Conservation (phyloP, 345 rosid species). For the Corchorus olitorius region DNA sequence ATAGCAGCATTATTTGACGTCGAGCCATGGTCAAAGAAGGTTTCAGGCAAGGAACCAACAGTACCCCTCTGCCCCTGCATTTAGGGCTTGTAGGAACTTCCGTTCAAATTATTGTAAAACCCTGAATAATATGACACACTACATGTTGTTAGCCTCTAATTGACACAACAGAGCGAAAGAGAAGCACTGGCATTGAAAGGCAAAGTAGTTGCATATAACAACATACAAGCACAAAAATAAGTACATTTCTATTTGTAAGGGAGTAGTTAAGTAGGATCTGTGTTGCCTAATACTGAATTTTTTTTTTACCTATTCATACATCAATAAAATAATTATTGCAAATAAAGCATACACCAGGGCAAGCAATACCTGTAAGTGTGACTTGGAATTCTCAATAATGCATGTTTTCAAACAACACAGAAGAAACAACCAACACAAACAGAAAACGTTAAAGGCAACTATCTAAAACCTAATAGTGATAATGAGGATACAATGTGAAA, state of each 20-base stretch:
- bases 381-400: background rate
- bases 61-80: conserved; percentile 91
- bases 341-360: background rate
- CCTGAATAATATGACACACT: conserved; percentile 32
- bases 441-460: background rate
- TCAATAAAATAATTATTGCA: background rate
- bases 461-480: background rate
- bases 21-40: conserved; percentile 78
- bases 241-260: background rate
- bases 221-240: background rate
- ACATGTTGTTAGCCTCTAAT: conserved; percentile 20
- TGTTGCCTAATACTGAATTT: background rate
- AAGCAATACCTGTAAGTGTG: background rate
- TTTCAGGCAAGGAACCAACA: conserved; percentile 71
- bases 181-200: conserved; percentile 4
- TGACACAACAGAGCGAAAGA: conserved; percentile 14
- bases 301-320: background rate
- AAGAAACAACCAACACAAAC: background rate
- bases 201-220: background rate
- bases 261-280: background rate
- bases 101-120: conserved; percentile 15
- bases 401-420: background rate
- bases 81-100: conserved; percentile 33
- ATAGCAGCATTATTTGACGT: conserved; percentile 57
- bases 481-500: background rate